Evolutionary conservation across 2,329 filamentous ascomycete species (phyloP), one percentile per base, ranked within the genome.

Genomic region (Scopulariopsis brevicaulis): DNA sequence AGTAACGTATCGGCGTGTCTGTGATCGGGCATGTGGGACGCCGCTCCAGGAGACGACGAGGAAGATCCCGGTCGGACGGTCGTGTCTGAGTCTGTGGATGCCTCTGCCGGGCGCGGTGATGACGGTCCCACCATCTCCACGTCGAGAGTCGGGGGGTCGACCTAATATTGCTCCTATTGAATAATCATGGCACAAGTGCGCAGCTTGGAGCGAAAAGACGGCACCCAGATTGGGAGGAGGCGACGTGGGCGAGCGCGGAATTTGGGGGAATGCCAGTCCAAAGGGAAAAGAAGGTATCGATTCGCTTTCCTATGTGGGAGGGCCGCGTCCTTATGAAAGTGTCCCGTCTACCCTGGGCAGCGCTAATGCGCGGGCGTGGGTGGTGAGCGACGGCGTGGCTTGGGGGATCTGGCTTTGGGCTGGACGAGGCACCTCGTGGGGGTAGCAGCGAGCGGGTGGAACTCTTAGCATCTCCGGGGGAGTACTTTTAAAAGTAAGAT

Each of bases 351-450:
- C 40, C 40, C 18, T n/a, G 40, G 15, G 7, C 24, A 15, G 40
- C 54, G 54, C 54, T 56, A 56, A 56, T 56, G 54, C 37, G 54
- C 35, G 28, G 37, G 40, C 22, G 40, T 56, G 35, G 24, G 46
- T 56, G 54, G 54, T 46, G 54, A 50, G 54, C 20, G 46, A 43
- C 54, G 54, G 37, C 37, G 37, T 46, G 37, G 54, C 35, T 48
- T 43, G 37, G 37, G 37, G 18, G 4, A n/a, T 4, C 12, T 14
- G 40, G 40, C 15, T 7, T 7, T 8, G 28, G 28, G 8, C 28
- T 32, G 28, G 4, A 32, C 28, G 28, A 32, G 28, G 28, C 28
- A 32, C 28, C 8, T 32, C 28, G 28, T 4, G 28, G 28, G 28
- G 28, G 28, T 32, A 32, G 28, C 28, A 32, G 28, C 28, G 28